A percentile compares a stretch with the other conserved stretches of the same genome.
These are phyloP conservation scores for Macrophomina pseudophaseolina DNA, from an alignment of 2,329 filamentous ascomycete species.

Conservation along the genomic window DNA sequence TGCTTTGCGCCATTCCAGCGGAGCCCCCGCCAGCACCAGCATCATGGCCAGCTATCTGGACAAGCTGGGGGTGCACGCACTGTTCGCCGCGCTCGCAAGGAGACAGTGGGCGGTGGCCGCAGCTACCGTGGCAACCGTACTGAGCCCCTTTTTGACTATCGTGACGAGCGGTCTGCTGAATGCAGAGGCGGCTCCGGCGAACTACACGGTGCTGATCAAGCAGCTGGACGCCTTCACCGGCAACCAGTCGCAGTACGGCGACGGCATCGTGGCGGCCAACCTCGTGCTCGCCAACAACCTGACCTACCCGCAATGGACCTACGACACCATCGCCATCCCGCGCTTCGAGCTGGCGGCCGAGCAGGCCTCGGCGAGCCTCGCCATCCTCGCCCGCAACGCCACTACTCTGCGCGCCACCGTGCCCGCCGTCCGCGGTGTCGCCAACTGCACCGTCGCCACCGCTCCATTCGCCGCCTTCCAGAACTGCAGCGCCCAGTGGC, in stretches of 20 bases:
- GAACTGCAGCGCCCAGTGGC: background rate
- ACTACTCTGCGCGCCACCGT: background rate
- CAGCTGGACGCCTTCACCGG: background rate
- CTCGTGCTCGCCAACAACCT: background rate
- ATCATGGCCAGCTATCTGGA: background rate
- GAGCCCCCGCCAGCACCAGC: background rate
- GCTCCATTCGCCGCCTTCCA: background rate
- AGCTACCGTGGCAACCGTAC: background rate
- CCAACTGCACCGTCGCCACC: background rate
- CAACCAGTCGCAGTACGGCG: too few relatives aligned
- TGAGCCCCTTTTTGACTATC: conserved; percentile 3
- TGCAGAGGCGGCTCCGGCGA: background rate
- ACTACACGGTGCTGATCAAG: background rate
- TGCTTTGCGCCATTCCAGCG: background rate
- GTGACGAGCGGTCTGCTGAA: background rate
- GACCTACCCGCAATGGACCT: conserved; percentile 2
- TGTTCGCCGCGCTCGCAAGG: background rate
- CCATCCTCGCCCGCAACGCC: background rate
- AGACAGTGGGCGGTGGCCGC: background rate
- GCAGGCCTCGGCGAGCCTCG: background rate
- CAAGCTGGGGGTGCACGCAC: background rate
- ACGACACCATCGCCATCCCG: background rate
- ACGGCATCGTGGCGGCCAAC: background rate
- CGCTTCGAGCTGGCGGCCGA: background rate
- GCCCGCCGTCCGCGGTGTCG: background rate